Evolutionary conservation across 345 rosid genomes (phyloP).

Genomic region (Eucalyptus dawsonii): DNA sequence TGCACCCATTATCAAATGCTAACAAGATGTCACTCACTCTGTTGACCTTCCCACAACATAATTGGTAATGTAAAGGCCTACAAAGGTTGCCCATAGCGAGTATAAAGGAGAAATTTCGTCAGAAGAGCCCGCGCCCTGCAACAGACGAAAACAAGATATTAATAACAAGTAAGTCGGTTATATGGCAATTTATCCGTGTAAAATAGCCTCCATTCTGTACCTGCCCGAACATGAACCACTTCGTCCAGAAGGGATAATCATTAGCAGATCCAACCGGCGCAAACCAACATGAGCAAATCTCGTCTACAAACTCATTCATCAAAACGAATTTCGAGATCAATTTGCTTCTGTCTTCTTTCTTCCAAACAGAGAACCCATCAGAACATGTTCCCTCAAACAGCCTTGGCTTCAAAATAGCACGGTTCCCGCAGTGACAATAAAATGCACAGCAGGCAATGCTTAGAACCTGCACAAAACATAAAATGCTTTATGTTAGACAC

Average conservation of each 20-base stretch:
- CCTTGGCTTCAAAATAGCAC: too few species aligned
- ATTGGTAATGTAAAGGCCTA: conserved; percentile 95
- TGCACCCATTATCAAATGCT: background rate
- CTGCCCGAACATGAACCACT: conserved; percentile 98
- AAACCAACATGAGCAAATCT: conserved; percentile 96
- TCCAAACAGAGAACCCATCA: too few species aligned
- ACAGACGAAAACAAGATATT: conserved; percentile 4
- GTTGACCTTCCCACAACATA: conserved; percentile 97
- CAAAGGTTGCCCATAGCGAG: conserved; percentile 96
- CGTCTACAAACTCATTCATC: conserved; percentile 79
- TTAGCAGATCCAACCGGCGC: conserved; percentile 98
- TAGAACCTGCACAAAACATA: too few species aligned
- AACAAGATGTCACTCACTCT: conserved; percentile 39
- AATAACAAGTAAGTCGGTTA: background rate
- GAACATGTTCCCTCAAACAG: too few species aligned
- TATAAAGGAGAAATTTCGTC: conserved; percentile 94
- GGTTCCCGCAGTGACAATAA: too few species aligned
- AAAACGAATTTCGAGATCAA: conserved; percentile 65
- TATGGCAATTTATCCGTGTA: background rate
- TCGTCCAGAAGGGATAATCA: conserved; percentile 87
- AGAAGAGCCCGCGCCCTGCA: conserved; percentile 67
- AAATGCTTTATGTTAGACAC: too few species aligned
- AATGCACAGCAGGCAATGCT: too few species aligned
- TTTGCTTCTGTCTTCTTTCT: conserved; percentile 46
- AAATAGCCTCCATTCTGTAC: conserved; percentile 15